A percentile compares a stretch with the other conserved stretches of the same genome.
phyloP scores from a whole-genome alignment of 75 land plant species.

The Pinus albicaulis region DNA sequence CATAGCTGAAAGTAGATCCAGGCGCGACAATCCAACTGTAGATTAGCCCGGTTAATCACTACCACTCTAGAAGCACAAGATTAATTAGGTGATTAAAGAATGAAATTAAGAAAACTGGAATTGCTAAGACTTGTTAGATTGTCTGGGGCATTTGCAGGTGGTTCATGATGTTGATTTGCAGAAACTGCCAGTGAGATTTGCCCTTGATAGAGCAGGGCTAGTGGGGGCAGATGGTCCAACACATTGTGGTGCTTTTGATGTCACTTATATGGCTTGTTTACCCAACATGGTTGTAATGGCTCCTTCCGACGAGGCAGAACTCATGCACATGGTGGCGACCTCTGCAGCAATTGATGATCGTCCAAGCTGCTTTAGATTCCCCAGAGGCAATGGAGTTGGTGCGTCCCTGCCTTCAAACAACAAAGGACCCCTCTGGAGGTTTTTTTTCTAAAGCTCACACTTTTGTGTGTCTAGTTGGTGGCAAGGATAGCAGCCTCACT shows the following conservation, averaged over 20 bases:
- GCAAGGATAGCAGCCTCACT: too few relatives aligned
- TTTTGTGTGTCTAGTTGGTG: too few relatives aligned
- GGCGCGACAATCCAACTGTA: too few relatives aligned
- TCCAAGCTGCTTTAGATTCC: conserved; percentile 86
- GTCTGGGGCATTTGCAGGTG: conserved; percentile 28
- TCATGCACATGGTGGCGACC: conserved; percentile 93
- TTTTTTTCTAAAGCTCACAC: too few relatives aligned
- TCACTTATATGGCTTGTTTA: conserved; percentile 81
- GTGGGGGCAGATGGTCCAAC: conserved; percentile 95
- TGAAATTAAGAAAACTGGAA: neutral
- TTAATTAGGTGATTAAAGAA: too few relatives aligned
- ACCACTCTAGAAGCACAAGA: too few relatives aligned
- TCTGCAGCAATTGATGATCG: conserved; percentile 81
- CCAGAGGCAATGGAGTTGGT: conserved; percentile 83
- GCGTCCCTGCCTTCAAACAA: conserved; percentile 42
- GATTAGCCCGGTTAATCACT: too few relatives aligned
- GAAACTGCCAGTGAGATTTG: conserved; percentile 84
- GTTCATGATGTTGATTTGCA: conserved; percentile 90
- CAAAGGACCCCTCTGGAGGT: conserved; percentile 49
- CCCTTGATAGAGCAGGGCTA: conserved; percentile 86
- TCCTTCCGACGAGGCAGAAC: conserved; percentile 86
- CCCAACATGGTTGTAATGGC: conserved; percentile 98
- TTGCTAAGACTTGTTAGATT: neutral
- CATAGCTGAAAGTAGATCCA: too few relatives aligned
- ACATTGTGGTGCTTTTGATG: conserved; percentile 90